Base-by-base conservation (phyloP, 2,329 filamentous ascomycete genomes). In the Dryadomyces sulphureus region DNA sequence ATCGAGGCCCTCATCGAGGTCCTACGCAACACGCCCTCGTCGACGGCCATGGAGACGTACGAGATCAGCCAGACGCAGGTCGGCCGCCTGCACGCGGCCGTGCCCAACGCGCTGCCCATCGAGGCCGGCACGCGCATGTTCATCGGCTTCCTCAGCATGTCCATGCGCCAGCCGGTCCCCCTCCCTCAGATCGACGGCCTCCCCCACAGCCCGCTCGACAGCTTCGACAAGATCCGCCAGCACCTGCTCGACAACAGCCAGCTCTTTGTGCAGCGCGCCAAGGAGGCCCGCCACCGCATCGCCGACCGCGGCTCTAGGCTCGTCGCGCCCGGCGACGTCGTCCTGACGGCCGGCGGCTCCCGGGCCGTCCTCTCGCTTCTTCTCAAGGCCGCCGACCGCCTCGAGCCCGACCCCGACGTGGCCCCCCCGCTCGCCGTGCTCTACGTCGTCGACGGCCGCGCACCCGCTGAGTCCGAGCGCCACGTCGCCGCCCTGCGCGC, bases 71-170 rank as follows among this genome's bases (percentile, higher is more conserved):
- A 81, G 57, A 76, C 73, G 41, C 81, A 92, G 59, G 90, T 86
- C 43, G 71, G 76, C 45, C 76, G 79, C 56, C 77, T 98, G 52
- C 90, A 89, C 62, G 71, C 72, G 48, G 78, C 80, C 19, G 82
- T 94, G 45, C 73, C 82, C 7, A 96, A 98, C 65, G 85, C 89
- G 14, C 85, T 96, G 47, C 90, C 89, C 5, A 77, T 96, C 16
- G 88, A 85, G 42, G 92, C 93, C 46, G 92, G 92, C 56, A 94
- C 89, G 49, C 89, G 95, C 62, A 78, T 96, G 49, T 96, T 98
- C 70, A 84, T 92, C 61, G 83, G 90, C 60, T 96, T 94, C 65
- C 77, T 98, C 55, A 82, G 94, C 57, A 79, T 80, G 47, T 87
- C 73, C 52, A 70, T 81, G 59, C 74, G 73, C 65, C 68, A 73